Base-by-base conservation (phyloP, 441 rosid species). In the Heliophila coronopifolia region DNA sequence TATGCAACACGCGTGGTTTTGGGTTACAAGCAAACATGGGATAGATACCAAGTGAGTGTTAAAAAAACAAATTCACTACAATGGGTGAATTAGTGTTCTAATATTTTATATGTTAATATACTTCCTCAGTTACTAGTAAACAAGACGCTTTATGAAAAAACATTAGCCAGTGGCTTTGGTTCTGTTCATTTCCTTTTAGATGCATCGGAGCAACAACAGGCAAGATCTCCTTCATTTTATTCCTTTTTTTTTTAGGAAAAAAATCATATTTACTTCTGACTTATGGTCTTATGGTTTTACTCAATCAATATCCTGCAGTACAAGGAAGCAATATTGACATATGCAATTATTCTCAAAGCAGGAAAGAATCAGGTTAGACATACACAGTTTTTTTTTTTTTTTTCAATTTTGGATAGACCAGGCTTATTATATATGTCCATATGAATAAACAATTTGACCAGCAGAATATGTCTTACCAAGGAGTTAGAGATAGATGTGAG, bases 21-120 rank as follows among this genome's bases (percentile, higher is more conserved):
- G 77, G 98, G 96, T 61, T 91, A 91, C 78, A 86, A 91, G 64
- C 98, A 91, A 72, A 91, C 98, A 26, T 81, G 94, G 91, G 98
- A 91, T 52, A 79, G 98, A 57, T 91, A 91, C 72, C 94, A 91
- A 73, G 96, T 84, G 67, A 82, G 86, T 64, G n/a, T n/a, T n/a
- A n/a, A n/a, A n/a, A n/a, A n/a, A n/a, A n/a, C n/a, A n/a, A n/a
- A n/a, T 57, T 48, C 33, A 36, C 42, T 16, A 3, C 18, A 28
- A 48, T 24, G 44, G 46, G 7, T 50, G n/a, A n/a, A 36, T 15
- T 18, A 14, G 10, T 35, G 30, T 42, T 28, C 35, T 34, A 22
- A 49, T 33, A 17, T n/a, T 11, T 14, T 14, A 13, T 9, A 11
- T 12, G 30, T 30, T 63, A 31, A 38, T 53, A 37, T 17, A 27